A percentile compares a stretch with the other conserved stretches of the same genome.
Evolutionary conservation across 495 filamentous ascomycete genomes (phyloP).

Genomic region (Penicillium silybi): DNA sequence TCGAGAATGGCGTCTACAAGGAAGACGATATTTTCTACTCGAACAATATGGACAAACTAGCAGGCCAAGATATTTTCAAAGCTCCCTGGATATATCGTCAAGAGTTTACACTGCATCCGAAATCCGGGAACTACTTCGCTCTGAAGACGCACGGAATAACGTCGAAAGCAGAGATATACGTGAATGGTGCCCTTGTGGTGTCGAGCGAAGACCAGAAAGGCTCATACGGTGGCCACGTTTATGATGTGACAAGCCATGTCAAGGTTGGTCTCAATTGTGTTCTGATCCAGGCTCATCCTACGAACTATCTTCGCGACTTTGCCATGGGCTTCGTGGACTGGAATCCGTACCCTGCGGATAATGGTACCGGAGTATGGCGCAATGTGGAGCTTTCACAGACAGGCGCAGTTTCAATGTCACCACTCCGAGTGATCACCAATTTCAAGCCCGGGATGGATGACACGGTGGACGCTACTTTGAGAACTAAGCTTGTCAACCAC

Average conservation of each 20-base stretch:
- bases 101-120: slow-evolving; percentile 44
- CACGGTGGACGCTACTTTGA: slow-evolving; percentile 40
- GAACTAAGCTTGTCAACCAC: slow-evolving; percentile 47
- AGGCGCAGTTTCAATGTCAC: slow-evolving; percentile 48
- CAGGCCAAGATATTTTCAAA: slow-evolving; percentile 44
- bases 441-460: slow-evolving; percentile 22
- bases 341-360: slow-evolving; percentile 60
- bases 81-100: slow-evolving; percentile 61
- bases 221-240: slow-evolving; percentile 52
- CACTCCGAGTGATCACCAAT: slow-evolving; percentile 46
- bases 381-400: slow-evolving; percentile 56
- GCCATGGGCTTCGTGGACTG: slow-evolving; percentile 61
- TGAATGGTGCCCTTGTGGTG: slow-evolving; percentile 55
- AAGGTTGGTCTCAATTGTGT: slow-evolving; percentile 44
- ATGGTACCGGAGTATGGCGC: slow-evolving; percentile 60
- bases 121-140: slow-evolving; percentile 42
- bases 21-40: slow-evolving; percentile 57
- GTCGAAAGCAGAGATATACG: slow-evolving; percentile 56
- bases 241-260: slow-evolving; percentile 47
- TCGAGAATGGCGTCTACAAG: slow-evolving; percentile 50
- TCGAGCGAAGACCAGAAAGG: slow-evolving; percentile 48
- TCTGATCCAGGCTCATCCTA: slow-evolving; percentile 52
- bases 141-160: slow-evolving; percentile 58
- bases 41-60: slow-evolving; percentile 40
- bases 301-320: slow-evolving; percentile 56